Conservation (phyloP, 495 filamentous ascomycete genomes). For the Neurospora sp. region DNA sequence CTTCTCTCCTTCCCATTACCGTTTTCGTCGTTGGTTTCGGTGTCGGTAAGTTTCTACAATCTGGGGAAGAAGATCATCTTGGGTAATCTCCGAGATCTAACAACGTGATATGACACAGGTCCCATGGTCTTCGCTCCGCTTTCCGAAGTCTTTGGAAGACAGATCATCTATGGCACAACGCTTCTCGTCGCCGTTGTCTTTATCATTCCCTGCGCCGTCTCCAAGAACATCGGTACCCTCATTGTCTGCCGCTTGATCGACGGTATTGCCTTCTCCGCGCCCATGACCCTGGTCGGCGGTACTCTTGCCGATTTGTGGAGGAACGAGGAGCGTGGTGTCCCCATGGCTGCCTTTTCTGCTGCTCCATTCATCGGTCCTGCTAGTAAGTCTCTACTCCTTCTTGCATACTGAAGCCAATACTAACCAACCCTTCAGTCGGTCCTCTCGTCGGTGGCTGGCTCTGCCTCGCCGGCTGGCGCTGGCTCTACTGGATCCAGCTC, state of each 20-base stretch:
- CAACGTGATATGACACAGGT: background rate
- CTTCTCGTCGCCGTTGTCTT: conserved; percentile 61
- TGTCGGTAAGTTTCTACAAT: conserved; percentile 35
- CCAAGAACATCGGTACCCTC: conserved; percentile 64
- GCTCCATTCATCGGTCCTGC: conserved; percentile 73
- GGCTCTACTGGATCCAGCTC: conserved; percentile 78
- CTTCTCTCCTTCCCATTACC: conserved; percentile 55
- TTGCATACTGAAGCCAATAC: background rate
- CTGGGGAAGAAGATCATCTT: background rate
- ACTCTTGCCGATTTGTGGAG: conserved; percentile 73
- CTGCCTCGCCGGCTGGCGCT: conserved; percentile 59
- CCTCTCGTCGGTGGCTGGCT: conserved; percentile 71
- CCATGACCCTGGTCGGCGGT: conserved; percentile 75
- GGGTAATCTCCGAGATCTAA: background rate
- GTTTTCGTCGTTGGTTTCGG: conserved; percentile 76
- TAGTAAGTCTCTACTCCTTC: conserved; percentile 23
- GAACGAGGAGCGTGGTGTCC: conserved; percentile 72
- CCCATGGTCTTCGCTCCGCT: conserved; percentile 78
- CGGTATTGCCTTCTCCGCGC: conserved; percentile 72
- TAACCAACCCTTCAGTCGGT: conserved; percentile 30
- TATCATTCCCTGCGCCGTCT: conserved; percentile 65
- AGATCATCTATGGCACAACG: conserved; percentile 54
- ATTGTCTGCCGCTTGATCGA: conserved; percentile 64
- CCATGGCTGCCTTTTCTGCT: conserved; percentile 78
- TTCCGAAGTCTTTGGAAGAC: conserved; percentile 60